These are phyloP conservation scores for Xylaria sp. DNA, from an alignment of 2,329 filamentous ascomycete genomes.

Conservation along the genomic window DNA sequence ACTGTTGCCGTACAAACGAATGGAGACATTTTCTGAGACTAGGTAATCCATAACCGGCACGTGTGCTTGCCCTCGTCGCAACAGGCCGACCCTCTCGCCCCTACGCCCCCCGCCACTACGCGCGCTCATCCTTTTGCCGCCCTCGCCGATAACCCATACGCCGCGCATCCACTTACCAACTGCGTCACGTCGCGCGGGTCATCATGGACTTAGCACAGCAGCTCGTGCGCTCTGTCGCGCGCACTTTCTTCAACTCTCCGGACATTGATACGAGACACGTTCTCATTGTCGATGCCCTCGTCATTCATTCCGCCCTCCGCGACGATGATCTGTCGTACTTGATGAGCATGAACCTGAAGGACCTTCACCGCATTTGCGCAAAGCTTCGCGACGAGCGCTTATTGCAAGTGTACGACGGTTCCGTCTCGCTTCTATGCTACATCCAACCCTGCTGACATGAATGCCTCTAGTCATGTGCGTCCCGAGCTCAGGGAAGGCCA, in stretches of 20 bases:
- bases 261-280: constrained; percentile 69
- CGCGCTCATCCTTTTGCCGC: not conserved
- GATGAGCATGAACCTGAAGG: constrained; percentile 88
- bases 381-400: constrained; percentile 86
- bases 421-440: not conserved
- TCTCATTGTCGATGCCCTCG: constrained; percentile 77
- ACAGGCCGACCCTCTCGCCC: not conserved
- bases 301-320: constrained; percentile 76
- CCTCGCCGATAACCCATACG: not conserved
- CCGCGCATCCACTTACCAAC: not conserved
- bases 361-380: constrained; percentile 87
- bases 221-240: constrained; percentile 82
- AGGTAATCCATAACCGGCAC: not conserved
- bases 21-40: not conserved
- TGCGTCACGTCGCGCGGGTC: not conserved
- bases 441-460: constrained; percentile 13
- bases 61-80: constrained; percentile 3
- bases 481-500: constrained; percentile 81
- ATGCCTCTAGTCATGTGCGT: constrained; percentile 64
- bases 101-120: not conserved
- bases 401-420: constrained; percentile 69
- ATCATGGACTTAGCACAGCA: constrained; percentile 59
- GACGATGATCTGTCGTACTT: constrained; percentile 88
- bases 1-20: not conserved
- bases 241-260: constrained; percentile 78